phyloP scores from a whole-genome alignment of 2,329 filamentous ascomycete genomes.

The Arthrobotrys entomopaga region DNA sequence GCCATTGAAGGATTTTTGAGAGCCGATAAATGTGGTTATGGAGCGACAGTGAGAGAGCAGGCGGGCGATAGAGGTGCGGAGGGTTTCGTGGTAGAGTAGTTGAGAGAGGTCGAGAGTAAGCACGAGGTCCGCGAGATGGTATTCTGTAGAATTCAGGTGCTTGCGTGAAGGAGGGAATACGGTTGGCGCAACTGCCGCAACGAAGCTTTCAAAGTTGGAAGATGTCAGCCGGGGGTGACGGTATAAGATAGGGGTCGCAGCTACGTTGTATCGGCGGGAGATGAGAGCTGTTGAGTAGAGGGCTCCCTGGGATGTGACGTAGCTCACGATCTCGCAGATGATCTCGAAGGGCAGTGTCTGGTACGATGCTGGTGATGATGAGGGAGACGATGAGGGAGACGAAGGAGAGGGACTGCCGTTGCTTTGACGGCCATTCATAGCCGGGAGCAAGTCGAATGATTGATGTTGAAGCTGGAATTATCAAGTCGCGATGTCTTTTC shows the following conservation, averaged over 20 bases:
- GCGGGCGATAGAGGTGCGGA: constrained; percentile 57
- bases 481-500: constrained; percentile 20
- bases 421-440: constrained; percentile 30
- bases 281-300: constrained; percentile 35
- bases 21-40: constrained; percentile 36
- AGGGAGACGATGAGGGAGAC: not conserved
- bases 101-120: constrained; percentile 56
- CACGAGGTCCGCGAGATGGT: constrained; percentile 56
- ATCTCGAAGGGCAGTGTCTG: constrained; percentile 46
- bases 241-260: constrained; percentile 53
- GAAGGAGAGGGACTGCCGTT: constrained; percentile 25
- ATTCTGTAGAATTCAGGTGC: constrained; percentile 28
- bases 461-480: constrained; percentile 17
- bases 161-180: constrained; percentile 40
- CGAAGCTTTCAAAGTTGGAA: constrained; percentile 57
- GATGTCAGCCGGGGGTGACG: constrained; percentile 57
- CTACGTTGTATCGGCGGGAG: constrained; percentile 37
- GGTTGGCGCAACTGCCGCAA: constrained; percentile 56
- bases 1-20: constrained; percentile 47
- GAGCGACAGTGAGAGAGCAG: constrained; percentile 57
- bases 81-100: constrained; percentile 55
- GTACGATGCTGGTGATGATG: constrained; percentile 4
- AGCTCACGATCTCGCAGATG: constrained; percentile 49
- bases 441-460: constrained; percentile 1
- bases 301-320: constrained; percentile 32